Percentiles rank a stretch among this genome's conserved stretches.
Conservation (phyloP, 2,329 filamentous ascomycete genomes). For the Cladosporium cucumerinum region DNA sequence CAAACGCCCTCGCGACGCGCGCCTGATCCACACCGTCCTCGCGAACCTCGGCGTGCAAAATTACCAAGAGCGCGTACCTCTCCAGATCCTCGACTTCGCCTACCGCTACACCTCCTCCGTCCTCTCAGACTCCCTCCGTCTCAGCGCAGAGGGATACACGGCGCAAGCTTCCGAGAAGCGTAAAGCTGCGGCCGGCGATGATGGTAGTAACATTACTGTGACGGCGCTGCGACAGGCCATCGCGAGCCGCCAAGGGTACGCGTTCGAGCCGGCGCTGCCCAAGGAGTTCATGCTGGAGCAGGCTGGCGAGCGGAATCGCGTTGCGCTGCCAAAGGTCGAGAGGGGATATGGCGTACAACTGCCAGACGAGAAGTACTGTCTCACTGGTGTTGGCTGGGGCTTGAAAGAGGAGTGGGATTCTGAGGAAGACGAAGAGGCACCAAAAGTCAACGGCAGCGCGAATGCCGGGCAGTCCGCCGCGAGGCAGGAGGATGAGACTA, state of each 20-base stretch:
- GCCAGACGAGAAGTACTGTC: slow-evolving; percentile 61
- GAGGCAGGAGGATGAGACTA: slow-evolving; percentile 30
- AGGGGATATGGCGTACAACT: slow-evolving; percentile 56
- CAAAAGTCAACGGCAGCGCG: slow-evolving; percentile 42
- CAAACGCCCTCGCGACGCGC: slow-evolving; percentile 69
- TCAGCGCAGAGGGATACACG: slow-evolving; percentile 64
- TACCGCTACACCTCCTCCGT: slow-evolving; percentile 76
- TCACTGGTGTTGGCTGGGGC: slow-evolving; percentile 56
- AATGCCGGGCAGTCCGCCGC: neutral
- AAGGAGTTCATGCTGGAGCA: slow-evolving; percentile 77
- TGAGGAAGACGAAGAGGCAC: slow-evolving; percentile 41
- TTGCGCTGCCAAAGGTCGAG: slow-evolving; percentile 58
- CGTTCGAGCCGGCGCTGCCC: slow-evolving; percentile 62
- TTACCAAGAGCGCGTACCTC: slow-evolving; percentile 78
- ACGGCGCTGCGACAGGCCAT: slow-evolving; percentile 72
- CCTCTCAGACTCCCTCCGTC: slow-evolving; percentile 67
- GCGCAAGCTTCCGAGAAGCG: slow-evolving; percentile 21
- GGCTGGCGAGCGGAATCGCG: slow-evolving; percentile 67
- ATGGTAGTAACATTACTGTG: slow-evolving; percentile 56
- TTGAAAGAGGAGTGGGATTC: slow-evolving; percentile 58
- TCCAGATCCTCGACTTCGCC: slow-evolving; percentile 80
- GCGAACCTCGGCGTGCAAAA: slow-evolving; percentile 73
- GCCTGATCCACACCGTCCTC: slow-evolving; percentile 75
- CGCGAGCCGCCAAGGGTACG: slow-evolving; percentile 62
- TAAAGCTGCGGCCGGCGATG: slow-evolving; percentile 34